Percentiles rank a stretch among this genome's conserved stretches.
Conservation (phyloP, 1,139 yeast genomes). For the Nakaseomyces nivariensis region DNA sequence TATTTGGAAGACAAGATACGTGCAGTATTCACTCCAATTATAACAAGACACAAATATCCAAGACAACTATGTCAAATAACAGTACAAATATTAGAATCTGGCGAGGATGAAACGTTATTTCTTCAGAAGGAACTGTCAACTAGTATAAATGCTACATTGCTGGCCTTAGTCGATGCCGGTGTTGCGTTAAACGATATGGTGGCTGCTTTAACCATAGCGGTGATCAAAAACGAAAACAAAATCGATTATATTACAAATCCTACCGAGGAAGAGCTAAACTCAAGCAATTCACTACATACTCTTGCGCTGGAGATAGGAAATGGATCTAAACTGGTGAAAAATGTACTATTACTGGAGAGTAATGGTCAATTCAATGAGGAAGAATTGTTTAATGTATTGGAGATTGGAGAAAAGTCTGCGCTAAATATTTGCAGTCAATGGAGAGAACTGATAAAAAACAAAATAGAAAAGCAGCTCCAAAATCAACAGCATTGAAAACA, state of each 20-base stretch:
- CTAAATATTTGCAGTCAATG: neutral
- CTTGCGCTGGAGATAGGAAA: constrained; percentile 46
- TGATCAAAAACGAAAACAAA: constrained; percentile 22
- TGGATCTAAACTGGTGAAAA: constrained; percentile 40
- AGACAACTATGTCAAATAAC: constrained; percentile 78
- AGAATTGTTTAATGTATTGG: constrained; percentile 42
- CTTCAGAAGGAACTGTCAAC: constrained; percentile 51
- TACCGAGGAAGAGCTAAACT: constrained; percentile 31
- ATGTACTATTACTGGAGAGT: constrained; percentile 60
- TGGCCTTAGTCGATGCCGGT: constrained; percentile 75
- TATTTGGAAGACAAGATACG: constrained; percentile 63
- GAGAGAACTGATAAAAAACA: neutral
- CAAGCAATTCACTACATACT: constrained; percentile 53
- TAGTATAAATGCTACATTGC: constrained; percentile 58
- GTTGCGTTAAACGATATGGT: constrained; percentile 57
- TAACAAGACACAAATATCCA: constrained; percentile 65
- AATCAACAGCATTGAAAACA: neutral
- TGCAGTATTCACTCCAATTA: constrained; percentile 48
- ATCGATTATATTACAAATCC: constrained; percentile 34
- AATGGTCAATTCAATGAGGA: constrained; percentile 56
- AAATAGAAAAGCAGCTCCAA: constrained; percentile 1
- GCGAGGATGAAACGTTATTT: constrained; percentile 35
- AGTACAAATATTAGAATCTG: constrained; percentile 65
- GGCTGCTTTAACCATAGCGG: constrained; percentile 42
- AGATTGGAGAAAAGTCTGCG: constrained; percentile 34